phyloP scores from a whole-genome alignment of 163 green algal species.

The Trebouxia gelatinosa region DNA sequence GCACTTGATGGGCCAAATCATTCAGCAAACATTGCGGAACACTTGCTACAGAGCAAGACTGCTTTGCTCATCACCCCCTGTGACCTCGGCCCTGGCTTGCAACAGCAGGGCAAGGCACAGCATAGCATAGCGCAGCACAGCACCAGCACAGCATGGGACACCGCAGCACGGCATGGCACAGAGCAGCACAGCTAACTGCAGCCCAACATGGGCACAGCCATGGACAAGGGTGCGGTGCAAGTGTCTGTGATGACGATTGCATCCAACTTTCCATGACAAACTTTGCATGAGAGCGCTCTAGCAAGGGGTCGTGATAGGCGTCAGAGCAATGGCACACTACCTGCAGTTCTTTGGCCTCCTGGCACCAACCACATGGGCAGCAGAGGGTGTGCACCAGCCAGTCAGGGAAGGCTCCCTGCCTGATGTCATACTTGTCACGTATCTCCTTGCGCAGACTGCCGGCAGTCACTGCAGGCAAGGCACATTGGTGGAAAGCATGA shows the following conservation, averaged over 20 bases:
- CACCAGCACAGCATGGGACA: too few relatives aligned
- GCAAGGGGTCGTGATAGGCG: too few relatives aligned
- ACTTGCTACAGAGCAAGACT: too few relatives aligned
- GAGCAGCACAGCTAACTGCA: background rate
- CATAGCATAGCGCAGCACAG: too few relatives aligned
- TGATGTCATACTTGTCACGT: constrained; percentile 24
- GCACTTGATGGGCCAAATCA: too few relatives aligned
- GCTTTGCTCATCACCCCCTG: too few relatives aligned
- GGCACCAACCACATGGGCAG: constrained; percentile 24
- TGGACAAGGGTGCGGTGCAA: too few relatives aligned
- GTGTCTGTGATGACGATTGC: background rate
- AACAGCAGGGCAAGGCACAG: too few relatives aligned
- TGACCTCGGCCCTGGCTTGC: too few relatives aligned
- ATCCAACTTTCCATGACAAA: background rate
- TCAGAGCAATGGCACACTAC: too few relatives aligned
- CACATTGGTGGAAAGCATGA: background rate
- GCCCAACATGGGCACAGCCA: background rate
- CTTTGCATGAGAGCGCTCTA: background rate
- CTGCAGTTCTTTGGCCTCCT: constrained; percentile 28
- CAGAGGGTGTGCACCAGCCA: constrained; percentile 29
- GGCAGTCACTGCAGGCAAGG: constrained; percentile 14
- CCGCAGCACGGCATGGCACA: background rate
- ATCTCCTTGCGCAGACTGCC: constrained; percentile 9
- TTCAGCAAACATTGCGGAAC: too few relatives aligned
- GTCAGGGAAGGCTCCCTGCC: background rate